Evolutionary conservation across 441 rosid species (phyloP), one percentile per base, ranked within the genome.

Genomic region (Lepidium campestre): DNA sequence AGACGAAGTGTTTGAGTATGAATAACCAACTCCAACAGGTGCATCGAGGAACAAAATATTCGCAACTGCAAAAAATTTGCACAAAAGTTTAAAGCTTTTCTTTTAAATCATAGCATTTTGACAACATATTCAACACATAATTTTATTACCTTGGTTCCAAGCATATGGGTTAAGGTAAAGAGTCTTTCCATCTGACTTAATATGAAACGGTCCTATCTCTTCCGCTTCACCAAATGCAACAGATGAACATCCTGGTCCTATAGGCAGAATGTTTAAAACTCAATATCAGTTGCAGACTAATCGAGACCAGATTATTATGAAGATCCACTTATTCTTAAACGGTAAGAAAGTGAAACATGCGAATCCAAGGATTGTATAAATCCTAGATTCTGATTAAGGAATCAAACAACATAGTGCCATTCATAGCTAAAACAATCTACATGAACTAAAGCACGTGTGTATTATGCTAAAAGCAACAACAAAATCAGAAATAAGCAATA

Each of bases 181-280:
- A 63, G 87, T 79, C 79, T 82, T 79, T 76, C 94, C 90, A 78
- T 93, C 96, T 39, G 85, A 34, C 62, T 44, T 76, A 55, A 93
- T 86, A 70, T 87, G 98, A 65, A 93, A 93, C 1, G 98, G 96
- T 44, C 97, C 97, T 18, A 93, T 81, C 81, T 93, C 98, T 79
- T 90, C 96, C 17, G 98, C 96, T 83, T 80, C 82, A 29, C 97
- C 98, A 75, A 42, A 93, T 47, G 85, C 98, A 77, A 93, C 78
- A 13, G 98, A 90, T 37, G 98, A 90, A 76, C 97, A 93, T 63
- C 98, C 98, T 57, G 98, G 98, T 53, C 98, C 98, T 93, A 58
- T 34, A 59, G 36, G 48, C 65, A 53, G 8, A 52, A 34, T 8
- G 4, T n/a, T 5, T 10, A 4, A 57, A 36, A 27, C 22, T 50